Conservation (phyloP, 441 rosid species). For the Geranium incanum region DNA sequence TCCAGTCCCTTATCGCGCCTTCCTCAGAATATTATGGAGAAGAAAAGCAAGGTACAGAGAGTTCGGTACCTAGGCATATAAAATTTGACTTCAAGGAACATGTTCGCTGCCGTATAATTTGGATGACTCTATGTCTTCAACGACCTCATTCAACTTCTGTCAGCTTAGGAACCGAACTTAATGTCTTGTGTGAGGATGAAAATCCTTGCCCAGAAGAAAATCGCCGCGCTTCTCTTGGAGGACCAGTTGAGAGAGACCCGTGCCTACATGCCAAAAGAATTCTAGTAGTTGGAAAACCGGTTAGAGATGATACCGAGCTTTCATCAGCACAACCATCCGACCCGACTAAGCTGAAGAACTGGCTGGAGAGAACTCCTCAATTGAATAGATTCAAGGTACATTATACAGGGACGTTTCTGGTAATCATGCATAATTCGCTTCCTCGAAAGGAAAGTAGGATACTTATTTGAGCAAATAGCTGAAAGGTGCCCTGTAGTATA, state of each 20-base stretch:
- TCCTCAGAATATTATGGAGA: slow-evolving; percentile 69
- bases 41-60: slow-evolving; percentile 42
- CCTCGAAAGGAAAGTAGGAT: too few relatives aligned
- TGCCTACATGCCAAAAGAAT: slow-evolving; percentile 87
- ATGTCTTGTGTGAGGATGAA: slow-evolving; percentile 69
- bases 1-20: slow-evolving; percentile 53
- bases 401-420: neutral
- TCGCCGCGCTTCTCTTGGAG: slow-evolving; percentile 81
- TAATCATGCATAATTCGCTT: too few relatives aligned
- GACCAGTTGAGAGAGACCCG: slow-evolving; percentile 53
- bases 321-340: slow-evolving; percentile 43
- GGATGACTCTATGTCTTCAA: slow-evolving; percentile 73
- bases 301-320: slow-evolving; percentile 36
- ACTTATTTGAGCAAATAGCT: too few relatives aligned
- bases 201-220: slow-evolving; percentile 71
- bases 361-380: slow-evolving; percentile 71
- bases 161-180: slow-evolving; percentile 56
- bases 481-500: too few relatives aligned
- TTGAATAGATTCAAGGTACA: slow-evolving; percentile 76
- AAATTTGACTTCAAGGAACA: slow-evolving; percentile 63
- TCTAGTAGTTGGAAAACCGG: slow-evolving; percentile 57
- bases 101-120: slow-evolving; percentile 76
- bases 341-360: slow-evolving; percentile 47
- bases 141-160: slow-evolving; percentile 79
- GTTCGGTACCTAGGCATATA: slow-evolving; percentile 70